These are phyloP conservation scores for Clarireedia paspali DNA, from an alignment of 2,329 filamentous ascomycete genomes.

Conservation along the genomic window DNA sequence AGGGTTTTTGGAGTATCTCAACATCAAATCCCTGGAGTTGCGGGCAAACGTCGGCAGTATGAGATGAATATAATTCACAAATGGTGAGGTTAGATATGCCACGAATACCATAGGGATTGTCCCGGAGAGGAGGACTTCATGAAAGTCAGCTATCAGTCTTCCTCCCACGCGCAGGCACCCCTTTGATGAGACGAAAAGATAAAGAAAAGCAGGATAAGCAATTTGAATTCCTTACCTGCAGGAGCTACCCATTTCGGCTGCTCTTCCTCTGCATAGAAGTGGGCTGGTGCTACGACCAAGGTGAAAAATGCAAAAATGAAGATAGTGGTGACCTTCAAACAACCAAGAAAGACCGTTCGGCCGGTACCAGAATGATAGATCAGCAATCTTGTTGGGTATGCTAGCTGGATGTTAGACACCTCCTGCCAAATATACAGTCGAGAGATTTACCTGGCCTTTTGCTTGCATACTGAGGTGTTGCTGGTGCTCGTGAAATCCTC, in stretches of 20 bases:
- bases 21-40: conserved; percentile 46
- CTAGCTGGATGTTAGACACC: conserved; percentile 25
- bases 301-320: conserved; percentile 61
- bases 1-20: conserved; percentile 42
- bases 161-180: too few relatives aligned
- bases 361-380: conserved; percentile 70
- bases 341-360: conserved; percentile 59
- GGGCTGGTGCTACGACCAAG: conserved; percentile 47
- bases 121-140: conserved; percentile 49
- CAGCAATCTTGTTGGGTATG: conserved; percentile 51
- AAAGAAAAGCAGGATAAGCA: background rate
- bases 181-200: background rate
- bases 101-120: conserved; percentile 58
- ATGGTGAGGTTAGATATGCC: conserved; percentile 57
- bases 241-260: conserved; percentile 24
- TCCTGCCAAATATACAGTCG: background rate
- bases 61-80: conserved; percentile 65
- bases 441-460: conserved; percentile 1
- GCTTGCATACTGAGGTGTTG: conserved; percentile 7
- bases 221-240: conserved; percentile 16
- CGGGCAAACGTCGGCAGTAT: conserved; percentile 60
- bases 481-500: background rate
- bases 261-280: conserved; percentile 21
- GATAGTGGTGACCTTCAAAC: conserved; percentile 63
- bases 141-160: conserved; percentile 3